Evolutionary conservation across 345 rosid genomes (phyloP), one percentile per base, ranked within the genome.

Genomic region (Camelina sativa): DNA sequence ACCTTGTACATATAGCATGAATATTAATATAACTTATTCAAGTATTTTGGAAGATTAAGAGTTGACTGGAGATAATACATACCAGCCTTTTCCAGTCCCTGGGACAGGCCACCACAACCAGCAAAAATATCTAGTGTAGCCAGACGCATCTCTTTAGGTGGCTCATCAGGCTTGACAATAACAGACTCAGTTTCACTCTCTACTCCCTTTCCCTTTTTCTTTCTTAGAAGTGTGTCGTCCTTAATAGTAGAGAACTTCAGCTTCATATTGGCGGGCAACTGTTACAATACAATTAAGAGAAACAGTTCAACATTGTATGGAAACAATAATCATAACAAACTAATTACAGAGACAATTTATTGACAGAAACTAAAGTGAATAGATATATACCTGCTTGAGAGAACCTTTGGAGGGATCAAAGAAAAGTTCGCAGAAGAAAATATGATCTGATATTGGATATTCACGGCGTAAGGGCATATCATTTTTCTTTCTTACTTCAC

Each of bases 41-140:
- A 48, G 10, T 7, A 19, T 52, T 65, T 65, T 51, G 41, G 38
- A 56, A 20, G 40, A 23, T 58, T 30, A 28, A 32, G 23, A 8
- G 43, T 51, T 72, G 20, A 44, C 19, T 51, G 8, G 22, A 60
- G 35, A 19, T 43, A 69, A 52, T 43, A 43, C 40, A 73, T 73
- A 91, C 97, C 95, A 19, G 97, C 82, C 55, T 64, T 74, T n/a
- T 83, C 76, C 64, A 91, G 75, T 30, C 97, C 94, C 63, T 86
- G 85, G 30, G 97, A 86, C 74, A 91, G 78, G 35, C 95, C 97
- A 74, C 95, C 97, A 76, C 95, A 91, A 62, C 97, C 97, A 46
- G 97, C 87, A 85, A 91, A 91, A 60, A 91, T 87, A 80, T 91
- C 95, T 12, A 89, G 76, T 52, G 97, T 89, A 73, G 91, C 87